A percentile compares a stretch with the other conserved stretches of the same genome.
Evolutionary conservation across 2,329 filamentous ascomycete species (phyloP).

Genomic region (Cryphonectria naterciae): DNA sequence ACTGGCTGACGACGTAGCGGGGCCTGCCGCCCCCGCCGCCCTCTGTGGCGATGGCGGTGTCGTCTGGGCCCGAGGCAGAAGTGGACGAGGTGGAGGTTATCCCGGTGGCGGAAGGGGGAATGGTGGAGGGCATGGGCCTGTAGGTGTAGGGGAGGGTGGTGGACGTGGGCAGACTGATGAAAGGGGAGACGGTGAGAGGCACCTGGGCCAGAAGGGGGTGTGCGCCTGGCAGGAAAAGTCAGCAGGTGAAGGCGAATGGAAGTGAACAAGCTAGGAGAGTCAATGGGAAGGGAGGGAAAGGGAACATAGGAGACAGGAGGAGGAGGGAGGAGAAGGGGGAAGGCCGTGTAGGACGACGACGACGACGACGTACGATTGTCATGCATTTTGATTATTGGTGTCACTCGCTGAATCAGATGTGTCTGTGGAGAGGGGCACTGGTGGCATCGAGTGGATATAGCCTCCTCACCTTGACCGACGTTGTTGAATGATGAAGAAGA

Average conservation of each 20-base stretch:
- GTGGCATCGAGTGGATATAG: neutral
- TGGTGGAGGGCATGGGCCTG: slow-evolving; percentile 82
- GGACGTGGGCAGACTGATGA: slow-evolving; percentile 85
- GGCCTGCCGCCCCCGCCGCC: slow-evolving; percentile 47
- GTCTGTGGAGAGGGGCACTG: neutral
- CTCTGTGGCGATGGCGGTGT: slow-evolving; percentile 32
- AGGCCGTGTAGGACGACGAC: too few relatives aligned
- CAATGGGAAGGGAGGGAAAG: neutral
- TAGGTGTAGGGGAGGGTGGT: slow-evolving; percentile 96
- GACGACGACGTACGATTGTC: slow-evolving; percentile 40
- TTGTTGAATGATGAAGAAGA: neutral
- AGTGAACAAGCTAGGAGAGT: neutral
- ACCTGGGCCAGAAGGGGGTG: slow-evolving; percentile 91
- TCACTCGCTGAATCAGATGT: neutral
- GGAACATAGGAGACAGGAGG: neutral
- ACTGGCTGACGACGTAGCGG: slow-evolving; percentile 76
- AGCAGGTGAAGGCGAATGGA: slow-evolving; percentile 2
- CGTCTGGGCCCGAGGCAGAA: slow-evolving; percentile 37
- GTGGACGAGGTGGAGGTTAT: slow-evolving; percentile 47
- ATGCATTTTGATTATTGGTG: slow-evolving; percentile 39
- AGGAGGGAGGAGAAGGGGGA: neutral
- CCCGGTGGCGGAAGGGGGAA: slow-evolving; percentile 73
- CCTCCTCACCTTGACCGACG: neutral
- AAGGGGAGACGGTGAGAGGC: slow-evolving; percentile 90
- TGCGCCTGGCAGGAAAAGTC: slow-evolving; percentile 57